Evolutionary conservation across 2,329 filamentous ascomycete genomes (phyloP).

Genomic region (Fusarium robinianum): DNA sequence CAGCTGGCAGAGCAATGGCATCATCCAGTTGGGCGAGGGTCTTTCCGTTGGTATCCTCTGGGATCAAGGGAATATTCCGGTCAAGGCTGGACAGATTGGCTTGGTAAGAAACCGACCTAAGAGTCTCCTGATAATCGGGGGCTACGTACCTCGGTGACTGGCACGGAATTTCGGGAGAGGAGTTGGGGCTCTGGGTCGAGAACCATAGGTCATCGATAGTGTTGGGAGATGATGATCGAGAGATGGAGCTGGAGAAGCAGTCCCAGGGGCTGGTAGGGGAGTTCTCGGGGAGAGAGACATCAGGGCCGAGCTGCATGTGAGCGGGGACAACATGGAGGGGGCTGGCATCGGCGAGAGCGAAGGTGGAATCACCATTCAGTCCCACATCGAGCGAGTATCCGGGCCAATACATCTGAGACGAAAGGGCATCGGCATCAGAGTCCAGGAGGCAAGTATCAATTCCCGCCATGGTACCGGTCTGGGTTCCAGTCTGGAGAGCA

Average conservation of each 20-base stretch:
- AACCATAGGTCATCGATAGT: slow-evolving; percentile 55
- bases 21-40: slow-evolving; percentile 39
- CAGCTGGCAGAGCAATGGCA: slow-evolving; percentile 37
- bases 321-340: slow-evolving; percentile 60
- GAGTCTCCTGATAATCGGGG: slow-evolving; percentile 7
- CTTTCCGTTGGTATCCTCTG: slow-evolving; percentile 36
- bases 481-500: slow-evolving; percentile 48
- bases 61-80: slow-evolving; percentile 38
- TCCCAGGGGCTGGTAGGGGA: slow-evolving; percentile 59
- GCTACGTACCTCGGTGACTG: slow-evolving; percentile 59
- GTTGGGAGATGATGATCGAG: slow-evolving; percentile 56
- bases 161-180: slow-evolving; percentile 54
- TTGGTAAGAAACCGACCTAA: slow-evolving; percentile 31
- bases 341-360: slow-evolving; percentile 49
- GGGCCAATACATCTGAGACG: slow-evolving; percentile 57
- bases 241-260: slow-evolving; percentile 57
- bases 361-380: slow-evolving; percentile 47
- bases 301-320: slow-evolving; percentile 60
- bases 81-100: slow-evolving; percentile 37
- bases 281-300: slow-evolving; percentile 52
- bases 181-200: slow-evolving; percentile 45
- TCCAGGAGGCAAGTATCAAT: slow-evolving; percentile 59
- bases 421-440: slow-evolving; percentile 51
- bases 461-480: slow-evolving; percentile 48
- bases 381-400: slow-evolving; percentile 52